Percentiles rank a stretch among this genome's conserved stretches.
Evolutionary conservation across 78 protist species (phyloP).

Genomic region (Corallochytrium limacisporum): DNA sequence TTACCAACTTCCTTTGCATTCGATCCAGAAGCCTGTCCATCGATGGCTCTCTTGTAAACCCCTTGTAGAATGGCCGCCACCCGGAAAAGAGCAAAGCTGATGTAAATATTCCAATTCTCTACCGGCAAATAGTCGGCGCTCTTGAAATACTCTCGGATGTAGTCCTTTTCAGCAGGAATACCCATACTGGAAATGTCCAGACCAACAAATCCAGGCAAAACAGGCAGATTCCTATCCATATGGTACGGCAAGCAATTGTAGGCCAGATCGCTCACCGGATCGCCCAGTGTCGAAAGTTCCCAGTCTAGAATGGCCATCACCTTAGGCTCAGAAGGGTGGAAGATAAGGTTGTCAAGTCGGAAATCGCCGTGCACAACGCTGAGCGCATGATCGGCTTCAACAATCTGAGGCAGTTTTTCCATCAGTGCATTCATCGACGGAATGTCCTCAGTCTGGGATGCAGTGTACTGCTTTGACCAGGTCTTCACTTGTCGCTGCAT

Average conservation of each 20-base stretch:
- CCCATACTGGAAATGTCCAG: background rate
- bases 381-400: background rate
- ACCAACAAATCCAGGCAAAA: background rate
- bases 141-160: background rate
- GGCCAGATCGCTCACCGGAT: constrained; percentile 43
- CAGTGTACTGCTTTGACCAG: too few relatives aligned
- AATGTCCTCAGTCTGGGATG: too few relatives aligned
- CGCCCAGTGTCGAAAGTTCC: constrained; percentile 65
- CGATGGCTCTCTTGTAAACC: background rate
- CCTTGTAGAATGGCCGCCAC: constrained; percentile 46
- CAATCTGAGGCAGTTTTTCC: background rate
- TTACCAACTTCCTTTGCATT: background rate
- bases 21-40: background rate
- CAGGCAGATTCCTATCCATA: background rate
- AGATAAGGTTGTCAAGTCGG: constrained; percentile 40
- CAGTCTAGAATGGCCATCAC: constrained; percentile 64
- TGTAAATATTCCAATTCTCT: background rate
- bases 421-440: background rate
- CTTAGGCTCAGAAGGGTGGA: constrained; percentile 35
- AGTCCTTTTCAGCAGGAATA: constrained; percentile 1
- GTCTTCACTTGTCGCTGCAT: background rate
- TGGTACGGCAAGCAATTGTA: constrained; percentile 21
- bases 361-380: constrained; percentile 52
- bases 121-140: background rate
- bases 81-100: constrained; percentile 34